Evolutionary conservation across 2,329 filamentous ascomycete genomes (phyloP), one percentile per base, ranked within the genome.

Genomic region (Trichoderma sp.): DNA sequence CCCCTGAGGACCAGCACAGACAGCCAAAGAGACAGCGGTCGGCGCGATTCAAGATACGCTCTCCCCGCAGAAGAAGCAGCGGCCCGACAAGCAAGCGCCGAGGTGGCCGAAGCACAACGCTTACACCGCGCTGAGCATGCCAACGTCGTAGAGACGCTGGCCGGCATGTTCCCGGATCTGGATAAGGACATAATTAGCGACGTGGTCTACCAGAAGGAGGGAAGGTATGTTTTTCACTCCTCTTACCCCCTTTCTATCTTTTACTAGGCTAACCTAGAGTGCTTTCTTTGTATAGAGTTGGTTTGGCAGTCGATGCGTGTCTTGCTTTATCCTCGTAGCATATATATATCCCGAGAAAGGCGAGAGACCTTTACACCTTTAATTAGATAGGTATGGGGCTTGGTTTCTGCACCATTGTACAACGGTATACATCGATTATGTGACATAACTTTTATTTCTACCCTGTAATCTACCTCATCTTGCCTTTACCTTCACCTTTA

Each of bases 151-250:
- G 96, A 98, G 82, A 98, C 96, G 43, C 84, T 99, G 71, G 91
- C 93, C 62, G 92, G 94, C 76, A 99, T 99, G 96, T 99, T 99
- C 80, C 96, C 96, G 1, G 94, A 97, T 78, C 85, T 99, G 65
- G 96, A 99, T 80, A 90, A 90, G 77, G 97, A 99, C 63, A 88
- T 99, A 47, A 98, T 99, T 79, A 95, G 95, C 77, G 96, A 99
- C 83, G 96, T 99, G 53, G 96, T 99, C 30, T 91, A 95, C 80
- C 90, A 97, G 84, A 98, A 99, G 83, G 92, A 98, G 82, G 97
- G 96, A 79, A 90, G 93, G 94, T 95, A 81, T 84, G 92, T 88
- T 53, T n/a, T 32, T 47, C 20, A 15, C 43, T 23, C 20, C 32
- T 15, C n/a, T n/a, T n/a, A n/a, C n/a, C n/a, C n/a, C 20, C 39